A percentile compares a stretch with the other conserved stretches of the same genome.
phyloP scores from a whole-genome alignment of 2,329 filamentous ascomycete species.

The Diaporthe batatas region DNA sequence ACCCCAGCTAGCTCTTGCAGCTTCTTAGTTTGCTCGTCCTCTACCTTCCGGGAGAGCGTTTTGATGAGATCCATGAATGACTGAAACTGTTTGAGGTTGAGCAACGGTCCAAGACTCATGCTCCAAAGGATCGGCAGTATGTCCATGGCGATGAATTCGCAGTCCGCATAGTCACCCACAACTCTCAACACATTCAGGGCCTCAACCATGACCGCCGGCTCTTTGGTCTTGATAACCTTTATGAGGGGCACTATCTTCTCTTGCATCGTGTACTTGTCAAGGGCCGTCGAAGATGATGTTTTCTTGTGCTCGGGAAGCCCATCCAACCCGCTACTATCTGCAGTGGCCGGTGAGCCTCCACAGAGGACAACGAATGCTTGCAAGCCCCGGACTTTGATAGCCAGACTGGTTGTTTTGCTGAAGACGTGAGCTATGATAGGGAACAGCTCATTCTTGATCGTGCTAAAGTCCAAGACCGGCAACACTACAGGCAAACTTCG shows the following conservation, averaged over 20 bases:
- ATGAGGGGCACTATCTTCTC: slow-evolving; percentile 95
- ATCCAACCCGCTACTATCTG: slow-evolving; percentile 78
- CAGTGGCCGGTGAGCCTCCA: slow-evolving; percentile 74
- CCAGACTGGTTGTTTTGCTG: slow-evolving; percentile 90
- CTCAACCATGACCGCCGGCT: slow-evolving; percentile 97
- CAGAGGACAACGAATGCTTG: slow-evolving; percentile 93
- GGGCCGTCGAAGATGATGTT: slow-evolving; percentile 77
- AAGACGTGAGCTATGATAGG: slow-evolving; percentile 92
- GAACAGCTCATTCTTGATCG: slow-evolving; percentile 96
- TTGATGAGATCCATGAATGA: slow-evolving; percentile 92
- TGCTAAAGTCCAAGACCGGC: slow-evolving; percentile 92
- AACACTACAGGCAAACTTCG: slow-evolving; percentile 84
- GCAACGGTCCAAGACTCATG: slow-evolving; percentile 90
- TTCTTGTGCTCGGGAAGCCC: slow-evolving; percentile 76
- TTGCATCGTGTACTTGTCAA: slow-evolving; percentile 98
- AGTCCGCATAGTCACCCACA: slow-evolving; percentile 84
- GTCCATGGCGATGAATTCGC: slow-evolving; percentile 92
- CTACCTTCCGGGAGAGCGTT: slow-evolving; percentile 80
- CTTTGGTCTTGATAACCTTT: slow-evolving; percentile 95
- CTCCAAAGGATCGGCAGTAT: slow-evolving; percentile 90
- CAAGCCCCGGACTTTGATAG: slow-evolving; percentile 92
- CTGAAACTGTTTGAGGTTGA: slow-evolving; percentile 90
- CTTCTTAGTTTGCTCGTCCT: slow-evolving; percentile 90
- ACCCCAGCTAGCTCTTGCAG: slow-evolving; percentile 83
- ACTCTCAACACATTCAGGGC: slow-evolving; percentile 87